Base-by-base conservation (phyloP, 2,329 filamentous ascomycete species). In the Plenodomus lindquistii region DNA sequence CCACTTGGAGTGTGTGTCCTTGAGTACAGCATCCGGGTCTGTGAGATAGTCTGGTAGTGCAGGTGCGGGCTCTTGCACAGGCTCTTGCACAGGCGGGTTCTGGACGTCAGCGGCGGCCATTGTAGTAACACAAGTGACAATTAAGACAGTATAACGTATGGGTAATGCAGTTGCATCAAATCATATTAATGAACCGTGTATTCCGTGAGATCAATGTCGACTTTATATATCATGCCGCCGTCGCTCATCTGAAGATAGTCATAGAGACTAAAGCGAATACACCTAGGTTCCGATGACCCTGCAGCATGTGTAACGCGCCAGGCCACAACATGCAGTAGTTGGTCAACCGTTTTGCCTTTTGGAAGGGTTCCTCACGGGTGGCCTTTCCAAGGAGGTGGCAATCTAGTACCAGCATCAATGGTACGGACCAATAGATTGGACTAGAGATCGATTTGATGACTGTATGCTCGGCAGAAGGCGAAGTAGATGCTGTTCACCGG, bases 21-120 rank as follows among this genome's bases (percentile, higher is more conserved):
- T 76, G 42, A 84, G 73, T 38, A 84, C 81, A 19, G 83, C 82
- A 63, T 85, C 79, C 0, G 81, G 78, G 54, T 83, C 78, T 16
- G 79, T 75, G 44, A 85, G 74, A 57, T 84, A 85, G 66, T 86
- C 83, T 18, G 84, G 82, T 3, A 79, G 59, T 19, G 66, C 63
- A 54, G 74, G 68, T 3, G 67, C 61, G 20, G 71, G 57, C 42
- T 74, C 63, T 16, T 67, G 54, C 18, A 59, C 50, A 6, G 52
- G 57, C 42, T 73, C 62, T 16, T 69, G 54, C 17, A 57, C 50
- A 5, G 52, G 45, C 17, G 56, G 57, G 9, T 55, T 50, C 48
- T 70, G 61, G 24, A 63, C 60, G 18, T 68, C 63, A 46, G 60
- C 61, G 29, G 62, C 47, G 8, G 67, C 64, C 67, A 69, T 69